Evolutionary conservation across 2,329 filamentous ascomycete species (phyloP).

Genomic region (Cyanodermella asteris): DNA sequence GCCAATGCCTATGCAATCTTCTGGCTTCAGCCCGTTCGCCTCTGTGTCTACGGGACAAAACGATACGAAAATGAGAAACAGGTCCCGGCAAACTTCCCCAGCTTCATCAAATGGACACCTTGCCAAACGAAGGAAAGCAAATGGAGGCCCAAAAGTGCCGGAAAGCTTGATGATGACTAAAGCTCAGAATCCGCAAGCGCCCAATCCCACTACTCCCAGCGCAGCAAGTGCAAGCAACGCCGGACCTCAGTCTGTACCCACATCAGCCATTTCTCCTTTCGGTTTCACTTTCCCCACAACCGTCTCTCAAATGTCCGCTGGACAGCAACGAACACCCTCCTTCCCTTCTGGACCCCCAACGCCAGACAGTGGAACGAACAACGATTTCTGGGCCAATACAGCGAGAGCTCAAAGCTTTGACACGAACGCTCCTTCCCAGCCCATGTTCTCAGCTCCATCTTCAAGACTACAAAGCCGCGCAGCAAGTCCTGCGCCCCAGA

Average conservation of each 20-base stretch:
- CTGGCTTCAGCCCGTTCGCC: too few relatives aligned
- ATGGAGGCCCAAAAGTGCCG: slow-evolving; percentile 63
- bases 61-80: too few relatives aligned
- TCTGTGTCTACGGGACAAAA: too few relatives aligned
- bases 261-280: slow-evolving; percentile 25
- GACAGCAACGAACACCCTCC: too few relatives aligned
- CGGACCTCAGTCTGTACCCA: slow-evolving; percentile 25
- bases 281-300: too few relatives aligned
- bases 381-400: slow-evolving; percentile 32
- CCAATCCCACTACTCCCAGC: slow-evolving; percentile 12
- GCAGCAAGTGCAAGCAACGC: slow-evolving; percentile 10
- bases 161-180: slow-evolving; percentile 72
- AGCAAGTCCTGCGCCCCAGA: slow-evolving; percentile 41
- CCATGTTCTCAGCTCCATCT: slow-evolving; percentile 48
- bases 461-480: slow-evolving; percentile 57
- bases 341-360: slow-evolving; percentile 37
- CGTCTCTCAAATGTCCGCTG: too few relatives aligned
- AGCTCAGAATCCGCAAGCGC: slow-evolving; percentile 35
- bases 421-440: too few relatives aligned
- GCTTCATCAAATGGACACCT: slow-evolving; percentile 41
- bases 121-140: too few relatives aligned
- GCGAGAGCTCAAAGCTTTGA: slow-evolving; percentile 41
- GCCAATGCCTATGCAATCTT: too few relatives aligned
- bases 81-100: slow-evolving; percentile 57
- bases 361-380: slow-evolving; percentile 38